Evolutionary conservation across 352 stramenopile species (phyloP).

Genomic region (Achlya hypogyna): DNA sequence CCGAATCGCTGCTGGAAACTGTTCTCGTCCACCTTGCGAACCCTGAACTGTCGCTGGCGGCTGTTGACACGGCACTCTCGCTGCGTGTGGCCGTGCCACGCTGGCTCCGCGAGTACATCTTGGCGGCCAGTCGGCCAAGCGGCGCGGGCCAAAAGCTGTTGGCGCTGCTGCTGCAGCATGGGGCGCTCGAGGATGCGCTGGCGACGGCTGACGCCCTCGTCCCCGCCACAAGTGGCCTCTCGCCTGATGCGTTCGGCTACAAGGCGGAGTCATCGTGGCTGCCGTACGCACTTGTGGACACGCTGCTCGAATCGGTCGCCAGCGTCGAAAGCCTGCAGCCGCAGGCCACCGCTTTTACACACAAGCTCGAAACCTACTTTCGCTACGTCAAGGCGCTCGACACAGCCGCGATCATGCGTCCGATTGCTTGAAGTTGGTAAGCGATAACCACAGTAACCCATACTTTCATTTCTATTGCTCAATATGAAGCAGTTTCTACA

Average conservation of each 20-base stretch:
- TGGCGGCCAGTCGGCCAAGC: too few species aligned
- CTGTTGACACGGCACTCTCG: background rate
- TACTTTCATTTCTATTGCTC: too few species aligned
- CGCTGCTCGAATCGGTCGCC: background rate
- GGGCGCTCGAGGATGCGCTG: background rate
- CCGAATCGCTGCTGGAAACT: background rate
- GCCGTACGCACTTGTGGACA: conserved; percentile 4
- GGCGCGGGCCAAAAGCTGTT: too few species aligned
- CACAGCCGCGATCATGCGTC: background rate
- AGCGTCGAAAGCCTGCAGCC: background rate
- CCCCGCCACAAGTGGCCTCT: background rate
- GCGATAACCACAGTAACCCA: too few species aligned
- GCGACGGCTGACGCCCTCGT: background rate
- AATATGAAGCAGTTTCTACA: too few species aligned
- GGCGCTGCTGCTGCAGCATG: background rate
- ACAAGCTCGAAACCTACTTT: background rate
- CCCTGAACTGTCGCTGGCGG: background rate
- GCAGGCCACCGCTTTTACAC: background rate
- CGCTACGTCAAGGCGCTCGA: conserved; percentile 4
- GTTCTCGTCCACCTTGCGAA: background rate
- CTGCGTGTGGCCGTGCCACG: background rate
- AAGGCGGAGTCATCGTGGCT: background rate
- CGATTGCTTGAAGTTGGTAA: too few species aligned
- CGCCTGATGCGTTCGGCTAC: background rate
- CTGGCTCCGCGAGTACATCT: background rate